Conservation (phyloP, 306 rosid species). For the Cicer yamashitae region DNA sequence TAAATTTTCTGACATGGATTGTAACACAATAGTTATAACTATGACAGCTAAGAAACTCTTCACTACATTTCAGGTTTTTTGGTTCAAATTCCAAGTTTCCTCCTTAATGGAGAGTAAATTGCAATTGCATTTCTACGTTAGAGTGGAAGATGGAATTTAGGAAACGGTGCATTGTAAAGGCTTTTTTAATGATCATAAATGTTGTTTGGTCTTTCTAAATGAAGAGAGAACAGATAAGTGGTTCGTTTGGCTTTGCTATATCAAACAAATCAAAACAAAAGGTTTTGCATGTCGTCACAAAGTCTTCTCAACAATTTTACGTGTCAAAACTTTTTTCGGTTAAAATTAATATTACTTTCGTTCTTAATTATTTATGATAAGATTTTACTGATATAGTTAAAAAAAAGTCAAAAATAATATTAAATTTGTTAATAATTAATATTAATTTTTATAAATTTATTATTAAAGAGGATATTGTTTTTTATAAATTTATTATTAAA, state of each 20-base stretch:
- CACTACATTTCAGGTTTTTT: neutral
- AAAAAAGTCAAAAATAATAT: too few relatives aligned
- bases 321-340: too few relatives aligned
- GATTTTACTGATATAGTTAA: too few relatives aligned
- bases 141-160: constrained; percentile 4
- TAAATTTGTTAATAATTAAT: too few relatives aligned
- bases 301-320: neutral
- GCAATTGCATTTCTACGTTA: constrained; percentile 4
- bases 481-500: too few relatives aligned
- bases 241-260: neutral
- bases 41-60: constrained; percentile 39
- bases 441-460: too few relatives aligned
- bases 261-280: neutral
- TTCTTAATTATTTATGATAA: too few relatives aligned
- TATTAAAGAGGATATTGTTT: too few relatives aligned
- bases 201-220: constrained; percentile 16
- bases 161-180: constrained; percentile 38
- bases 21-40: neutral
- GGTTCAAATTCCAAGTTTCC: constrained; percentile 26
- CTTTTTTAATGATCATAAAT: constrained; percentile 44
- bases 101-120: constrained; percentile 16
- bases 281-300: neutral
- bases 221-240: neutral
- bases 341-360: too few relatives aligned
- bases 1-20: neutral